phyloP scores from a whole-genome alignment of 371 early-diverging fungal genomes.

The Apophysomyces trapeziformis region DNA sequence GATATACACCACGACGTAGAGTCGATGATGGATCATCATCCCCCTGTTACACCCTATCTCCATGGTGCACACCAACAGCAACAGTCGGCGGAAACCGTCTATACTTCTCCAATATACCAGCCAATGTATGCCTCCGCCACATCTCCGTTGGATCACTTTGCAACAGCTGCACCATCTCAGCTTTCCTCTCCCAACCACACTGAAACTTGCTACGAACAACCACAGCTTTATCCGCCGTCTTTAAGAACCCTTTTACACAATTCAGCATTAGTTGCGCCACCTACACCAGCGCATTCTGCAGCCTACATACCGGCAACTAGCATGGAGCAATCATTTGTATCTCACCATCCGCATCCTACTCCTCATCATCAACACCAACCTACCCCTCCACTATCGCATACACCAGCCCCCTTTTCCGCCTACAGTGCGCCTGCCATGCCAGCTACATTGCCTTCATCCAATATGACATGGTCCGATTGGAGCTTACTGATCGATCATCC shows the following conservation, averaged over 20 bases:
- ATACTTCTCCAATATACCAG: slow-evolving; percentile 8
- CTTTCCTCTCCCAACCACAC: background rate
- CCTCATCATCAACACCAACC: slow-evolving; percentile 6
- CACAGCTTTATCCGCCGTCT: background rate
- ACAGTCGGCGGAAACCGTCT: background rate
- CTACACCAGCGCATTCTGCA: slow-evolving; percentile 3
- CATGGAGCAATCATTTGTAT: background rate
- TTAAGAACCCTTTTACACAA: background rate
- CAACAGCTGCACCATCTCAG: slow-evolving; percentile 7
- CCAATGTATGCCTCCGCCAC: slow-evolving; percentile 3
- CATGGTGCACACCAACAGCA: slow-evolving; percentile 5
- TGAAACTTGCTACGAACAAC: slow-evolving; percentile 1
- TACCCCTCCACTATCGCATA: background rate
- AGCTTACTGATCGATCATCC: slow-evolving; percentile 14
- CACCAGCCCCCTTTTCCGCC: slow-evolving; percentile 11
- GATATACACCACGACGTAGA: slow-evolving; percentile 37
- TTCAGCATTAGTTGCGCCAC: background rate
- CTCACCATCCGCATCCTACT: background rate
- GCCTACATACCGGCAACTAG: slow-evolving; percentile 2
- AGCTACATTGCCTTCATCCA: slow-evolving; percentile 14
- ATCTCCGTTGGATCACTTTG: background rate
- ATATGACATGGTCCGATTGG: slow-evolving; percentile 18
- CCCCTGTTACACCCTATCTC: background rate
- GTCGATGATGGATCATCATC: slow-evolving; percentile 12
- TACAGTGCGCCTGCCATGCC: slow-evolving; percentile 17